A percentile compares a stretch with the other conserved stretches of the same genome.
phyloP scores from a whole-genome alignment of 306 rosid genomes.

The Senna siamea region DNA sequence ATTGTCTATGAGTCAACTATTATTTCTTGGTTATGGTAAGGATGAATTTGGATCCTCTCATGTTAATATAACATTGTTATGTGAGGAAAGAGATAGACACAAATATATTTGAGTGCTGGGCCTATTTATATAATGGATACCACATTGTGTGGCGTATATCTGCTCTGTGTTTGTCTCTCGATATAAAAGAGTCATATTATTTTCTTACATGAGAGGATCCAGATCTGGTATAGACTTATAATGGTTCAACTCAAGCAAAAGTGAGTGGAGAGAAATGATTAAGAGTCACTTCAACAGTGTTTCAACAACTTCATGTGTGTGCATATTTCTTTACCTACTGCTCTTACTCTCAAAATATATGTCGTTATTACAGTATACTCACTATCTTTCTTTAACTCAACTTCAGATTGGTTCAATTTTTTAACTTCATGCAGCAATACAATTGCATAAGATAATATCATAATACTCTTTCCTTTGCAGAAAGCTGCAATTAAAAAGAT shows the following conservation, averaged over 20 bases:
- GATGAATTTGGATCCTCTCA: neutral
- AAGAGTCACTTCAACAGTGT: neutral
- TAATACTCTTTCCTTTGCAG: slow-evolving; percentile 44
- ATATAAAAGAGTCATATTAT: too few species aligned
- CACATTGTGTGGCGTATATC: too few species aligned
- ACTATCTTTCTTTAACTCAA: neutral
- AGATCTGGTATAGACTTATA: too few species aligned
- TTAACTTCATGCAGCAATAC: neutral
- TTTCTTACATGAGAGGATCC: too few species aligned
- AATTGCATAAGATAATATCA: neutral
- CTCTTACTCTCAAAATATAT: neutral
- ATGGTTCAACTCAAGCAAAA: neutral
- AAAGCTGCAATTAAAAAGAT: slow-evolving; percentile 92
- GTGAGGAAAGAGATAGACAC: too few species aligned
- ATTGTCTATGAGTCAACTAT: neutral
- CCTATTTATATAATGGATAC: too few species aligned
- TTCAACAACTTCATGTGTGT: too few species aligned
- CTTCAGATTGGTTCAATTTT: neutral
- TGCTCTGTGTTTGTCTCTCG: too few species aligned
- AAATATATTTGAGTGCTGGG: too few species aligned
- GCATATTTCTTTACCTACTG: neutral
- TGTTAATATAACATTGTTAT: too few species aligned
- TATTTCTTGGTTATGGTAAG: neutral
- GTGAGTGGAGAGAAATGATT: neutral
- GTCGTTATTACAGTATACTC: neutral